Evolutionary conservation across 1,139 yeast genomes (phyloP).

Genomic region (Pichia sp.): DNA sequence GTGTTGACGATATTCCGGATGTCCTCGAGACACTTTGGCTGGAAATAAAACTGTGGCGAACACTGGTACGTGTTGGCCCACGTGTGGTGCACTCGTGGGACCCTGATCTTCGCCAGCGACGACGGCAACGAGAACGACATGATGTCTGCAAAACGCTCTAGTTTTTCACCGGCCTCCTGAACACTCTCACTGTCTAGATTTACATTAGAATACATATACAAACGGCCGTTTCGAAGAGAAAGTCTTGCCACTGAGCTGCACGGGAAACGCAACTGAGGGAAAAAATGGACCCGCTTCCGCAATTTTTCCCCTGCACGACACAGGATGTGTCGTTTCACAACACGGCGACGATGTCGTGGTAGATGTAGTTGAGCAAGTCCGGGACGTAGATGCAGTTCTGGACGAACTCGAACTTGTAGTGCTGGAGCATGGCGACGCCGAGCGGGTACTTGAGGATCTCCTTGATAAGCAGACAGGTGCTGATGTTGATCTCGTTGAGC

Average conservation of each 20-base stretch:
- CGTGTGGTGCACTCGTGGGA: conserved; percentile 54
- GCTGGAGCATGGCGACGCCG: conserved; percentile 33
- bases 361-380: conserved; percentile 31
- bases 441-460: conserved; percentile 30
- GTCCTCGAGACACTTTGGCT: conserved; percentile 65
- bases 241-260: too few relatives aligned
- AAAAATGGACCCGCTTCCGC: not conserved
- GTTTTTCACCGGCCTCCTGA: not conserved
- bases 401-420: conserved; percentile 30
- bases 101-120: conserved; percentile 22
- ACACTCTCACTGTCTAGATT: not conserved
- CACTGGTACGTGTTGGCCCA: conserved; percentile 93
- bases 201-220: not conserved
- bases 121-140: conserved; percentile 16
- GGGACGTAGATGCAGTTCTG: conserved; percentile 34
- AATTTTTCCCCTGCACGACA: too few relatives aligned
- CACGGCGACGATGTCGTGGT: conserved; percentile 23
- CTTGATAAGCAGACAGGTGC: conserved; percentile 34
- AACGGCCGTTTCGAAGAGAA: not conserved
- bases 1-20: conserved; percentile 58
- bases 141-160: not conserved
- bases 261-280: too few relatives aligned
- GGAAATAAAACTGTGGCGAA: conserved; percentile 71
- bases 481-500: conserved; percentile 38
- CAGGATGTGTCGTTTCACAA: not conserved